Base-by-base conservation (phyloP, 192 early-diverging fungal genomes). In the Chytriomyces sp. region DNA sequence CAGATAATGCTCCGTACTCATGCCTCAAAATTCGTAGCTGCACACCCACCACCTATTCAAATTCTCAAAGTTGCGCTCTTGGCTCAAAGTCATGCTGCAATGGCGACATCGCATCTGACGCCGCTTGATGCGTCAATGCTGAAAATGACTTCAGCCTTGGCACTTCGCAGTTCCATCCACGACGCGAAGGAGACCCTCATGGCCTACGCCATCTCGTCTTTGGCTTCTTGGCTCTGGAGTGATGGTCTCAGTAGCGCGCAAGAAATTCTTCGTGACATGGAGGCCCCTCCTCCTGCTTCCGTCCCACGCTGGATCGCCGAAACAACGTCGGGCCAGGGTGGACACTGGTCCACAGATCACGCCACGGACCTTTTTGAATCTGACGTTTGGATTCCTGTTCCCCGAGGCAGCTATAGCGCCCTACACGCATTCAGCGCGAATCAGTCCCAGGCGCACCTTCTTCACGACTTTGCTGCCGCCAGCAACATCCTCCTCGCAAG, bases 71-170 rank as follows among this genome's bases (percentile, higher is more conserved):
- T 32, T 10, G 19, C 57, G 2, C 57, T 70, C 10, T 14, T 70
- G 8, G 37, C 55, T 38, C 36, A 59, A 5, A 59, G 56, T 14
- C 68, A 70, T 44, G 68, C 68, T 5, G 57, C 68, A 8, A 70
- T 70, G 68, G 57, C 68, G 2, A 57, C 30, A 6, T 40, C 55
- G 8, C 10, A 5, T 12, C 17, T 70, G 28, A 33, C 54, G 5
- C 39, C 54, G 12, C n/a, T 38, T 26, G 68, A 70, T 38, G 25
- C 52, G 5, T 8, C 55, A 5, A 70, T 59, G 52, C 3, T 70
- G 28, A 70, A 70, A 59, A 25, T 70, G 26, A 28, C 68, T 14
- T 37, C n/a, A 17, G 54, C 68, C 39, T 32, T 70, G 56, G 56
- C 56, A 2, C 54, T 70, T 26, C 53, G 39, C 25, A 26, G 19